Conservation (phyloP, 805 yeast genomes). For the Schwanniomyces polymorphus region DNA sequence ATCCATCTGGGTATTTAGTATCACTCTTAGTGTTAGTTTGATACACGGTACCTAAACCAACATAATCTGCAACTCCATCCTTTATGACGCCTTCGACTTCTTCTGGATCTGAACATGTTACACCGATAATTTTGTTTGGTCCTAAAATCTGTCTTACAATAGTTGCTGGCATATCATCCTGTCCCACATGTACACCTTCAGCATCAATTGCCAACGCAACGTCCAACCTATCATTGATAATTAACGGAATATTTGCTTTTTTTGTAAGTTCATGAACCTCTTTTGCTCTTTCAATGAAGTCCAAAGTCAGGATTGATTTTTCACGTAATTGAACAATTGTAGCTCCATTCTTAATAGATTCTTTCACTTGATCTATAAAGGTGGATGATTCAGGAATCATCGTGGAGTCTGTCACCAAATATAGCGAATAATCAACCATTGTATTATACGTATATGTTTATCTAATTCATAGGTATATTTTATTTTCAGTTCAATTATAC, state of each 20-base stretch:
- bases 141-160: constrained; percentile 68
- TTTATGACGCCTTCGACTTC: constrained; percentile 55
- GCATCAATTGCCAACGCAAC: constrained; percentile 88
- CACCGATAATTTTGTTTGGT: constrained; percentile 73
- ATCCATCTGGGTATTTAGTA: constrained; percentile 46
- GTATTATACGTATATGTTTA: not conserved
- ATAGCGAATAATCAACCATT: constrained; percentile 55
- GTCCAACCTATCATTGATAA: constrained; percentile 85
- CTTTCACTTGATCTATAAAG: constrained; percentile 60
- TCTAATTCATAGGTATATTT: not conserved
- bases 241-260: constrained; percentile 63
- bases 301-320: constrained; percentile 66
- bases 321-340: constrained; percentile 85
- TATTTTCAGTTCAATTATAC: not conserved
- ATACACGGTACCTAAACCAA: constrained; percentile 82
- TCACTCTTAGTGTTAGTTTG: constrained; percentile 71
- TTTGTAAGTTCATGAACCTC: constrained; percentile 63
- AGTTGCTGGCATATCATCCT: constrained; percentile 73
- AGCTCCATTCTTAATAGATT: constrained; percentile 68
- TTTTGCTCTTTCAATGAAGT: constrained; percentile 62
- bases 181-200: constrained; percentile 92
- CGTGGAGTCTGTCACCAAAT: constrained; percentile 78
- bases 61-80: constrained; percentile 64
- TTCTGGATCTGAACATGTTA: constrained; percentile 61
- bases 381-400: constrained; percentile 58